These are phyloP conservation scores for Penicillium canariense DNA, from an alignment of 495 filamentous ascomycete species.

Conservation along the genomic window DNA sequence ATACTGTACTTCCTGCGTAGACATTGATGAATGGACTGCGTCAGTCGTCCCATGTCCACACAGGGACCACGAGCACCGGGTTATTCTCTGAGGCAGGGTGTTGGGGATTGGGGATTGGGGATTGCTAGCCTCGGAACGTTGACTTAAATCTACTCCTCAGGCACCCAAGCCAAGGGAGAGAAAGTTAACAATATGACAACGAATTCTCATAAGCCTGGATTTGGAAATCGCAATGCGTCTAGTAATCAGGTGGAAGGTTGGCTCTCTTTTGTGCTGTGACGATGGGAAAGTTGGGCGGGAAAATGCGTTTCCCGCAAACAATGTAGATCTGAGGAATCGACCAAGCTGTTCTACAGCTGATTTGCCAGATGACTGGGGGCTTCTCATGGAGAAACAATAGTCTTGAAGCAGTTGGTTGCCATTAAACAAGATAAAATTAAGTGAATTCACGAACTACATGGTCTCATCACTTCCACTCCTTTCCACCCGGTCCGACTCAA, in stretches of 20 bases:
- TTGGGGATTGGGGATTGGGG: background rate
- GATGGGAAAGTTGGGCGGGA: too few species aligned
- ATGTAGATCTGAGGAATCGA: too few species aligned
- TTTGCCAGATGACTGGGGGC: too few species aligned
- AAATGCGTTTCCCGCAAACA: too few species aligned
- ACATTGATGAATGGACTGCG: background rate
- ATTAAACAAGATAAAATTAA: background rate
- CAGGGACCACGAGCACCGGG: background rate
- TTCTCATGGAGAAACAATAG: background rate
- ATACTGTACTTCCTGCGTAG: background rate
- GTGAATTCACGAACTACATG: constrained; percentile 1
- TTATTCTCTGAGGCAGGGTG: too few species aligned
- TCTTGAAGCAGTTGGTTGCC: background rate
- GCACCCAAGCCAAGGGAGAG: background rate
- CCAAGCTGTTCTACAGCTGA: too few species aligned
- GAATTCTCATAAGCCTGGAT: background rate
- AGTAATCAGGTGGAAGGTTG: too few species aligned
- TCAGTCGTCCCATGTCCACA: background rate
- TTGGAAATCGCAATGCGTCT: too few species aligned
- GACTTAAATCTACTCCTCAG: background rate
- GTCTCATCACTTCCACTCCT: background rate
- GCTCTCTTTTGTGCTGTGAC: too few species aligned
- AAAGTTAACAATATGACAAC: background rate
- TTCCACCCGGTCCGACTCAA: background rate
- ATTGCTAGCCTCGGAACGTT: background rate